Percentiles rank a stretch among this genome's conserved stretches.
These are phyloP conservation scores for Termitomyces sp. DNA, from an alignment of 768 basidiomycete genomes.

Conservation along the genomic window DNA sequence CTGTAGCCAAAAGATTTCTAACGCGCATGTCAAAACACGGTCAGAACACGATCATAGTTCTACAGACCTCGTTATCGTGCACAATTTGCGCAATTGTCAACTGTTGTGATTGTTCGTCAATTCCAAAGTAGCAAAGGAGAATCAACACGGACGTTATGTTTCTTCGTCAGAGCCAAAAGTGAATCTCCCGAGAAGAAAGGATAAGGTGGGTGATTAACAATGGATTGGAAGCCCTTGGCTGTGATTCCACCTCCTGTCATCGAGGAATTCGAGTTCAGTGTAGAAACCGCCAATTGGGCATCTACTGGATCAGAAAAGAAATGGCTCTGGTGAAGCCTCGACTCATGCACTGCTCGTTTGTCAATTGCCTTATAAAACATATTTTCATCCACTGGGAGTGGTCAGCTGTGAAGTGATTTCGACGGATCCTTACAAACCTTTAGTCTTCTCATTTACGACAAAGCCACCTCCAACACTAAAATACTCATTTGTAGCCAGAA, in stretches of 20 bases:
- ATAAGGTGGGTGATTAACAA: slow-evolving; percentile 65
- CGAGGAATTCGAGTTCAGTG: background rate
- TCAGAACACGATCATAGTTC: background rate
- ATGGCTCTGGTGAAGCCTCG: slow-evolving; percentile 67
- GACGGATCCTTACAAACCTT: slow-evolving; percentile 39
- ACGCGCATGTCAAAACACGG: background rate
- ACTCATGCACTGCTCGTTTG: slow-evolving; percentile 73
- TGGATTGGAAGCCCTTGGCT: background rate
- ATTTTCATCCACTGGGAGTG: slow-evolving; percentile 75
- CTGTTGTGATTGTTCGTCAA: slow-evolving; percentile 31
- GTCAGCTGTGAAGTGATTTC: background rate
- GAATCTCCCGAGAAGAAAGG: slow-evolving; percentile 77
- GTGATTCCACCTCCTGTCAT: background rate
- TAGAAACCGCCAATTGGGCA: background rate
- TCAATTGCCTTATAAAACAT: slow-evolving; percentile 91
- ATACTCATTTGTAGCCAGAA: slow-evolving; percentile 93
- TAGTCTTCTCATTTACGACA: slow-evolving; percentile 92
- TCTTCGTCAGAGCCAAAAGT: slow-evolving; percentile 68
- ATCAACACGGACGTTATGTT: slow-evolving; percentile 64
- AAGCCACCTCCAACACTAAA: slow-evolving; percentile 94
- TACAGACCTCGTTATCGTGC: slow-evolving; percentile 75
- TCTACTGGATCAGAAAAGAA: slow-evolving; percentile 32
- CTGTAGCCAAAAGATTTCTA: slow-evolving; percentile 66
- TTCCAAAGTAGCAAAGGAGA: background rate
- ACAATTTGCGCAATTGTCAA: slow-evolving; percentile 93